These are phyloP conservation scores for Spizellomyces punctatus DNA, from an alignment of 192 early-diverging fungal species.

Conservation along the genomic window DNA sequence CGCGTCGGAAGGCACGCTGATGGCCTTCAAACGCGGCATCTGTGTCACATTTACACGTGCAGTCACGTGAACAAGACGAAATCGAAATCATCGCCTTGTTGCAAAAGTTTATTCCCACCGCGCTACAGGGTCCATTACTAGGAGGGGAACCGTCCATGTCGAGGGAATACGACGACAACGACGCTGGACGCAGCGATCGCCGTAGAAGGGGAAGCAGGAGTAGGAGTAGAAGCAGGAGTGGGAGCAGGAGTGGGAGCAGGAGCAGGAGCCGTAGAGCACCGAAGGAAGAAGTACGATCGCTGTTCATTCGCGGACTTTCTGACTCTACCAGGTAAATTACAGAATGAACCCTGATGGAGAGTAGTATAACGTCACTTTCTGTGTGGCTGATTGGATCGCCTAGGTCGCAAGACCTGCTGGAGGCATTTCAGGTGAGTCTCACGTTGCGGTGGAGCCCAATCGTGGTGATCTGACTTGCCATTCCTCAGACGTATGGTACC, in stretches of 20 bases:
- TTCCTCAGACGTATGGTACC: conserved; percentile 41
- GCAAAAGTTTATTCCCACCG: too few relatives aligned
- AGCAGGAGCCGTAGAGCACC: background rate
- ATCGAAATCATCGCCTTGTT: too few relatives aligned
- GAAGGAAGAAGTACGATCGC: conserved; percentile 31
- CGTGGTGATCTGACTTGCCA: conserved; percentile 5
- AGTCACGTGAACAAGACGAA: too few relatives aligned
- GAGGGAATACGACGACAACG: background rate
- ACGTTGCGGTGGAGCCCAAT: background rate
- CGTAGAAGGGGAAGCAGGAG: background rate
- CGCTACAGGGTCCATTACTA: background rate
- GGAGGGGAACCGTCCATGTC: background rate
- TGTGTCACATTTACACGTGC: too few relatives aligned
- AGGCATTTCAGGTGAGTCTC: conserved; percentile 32
- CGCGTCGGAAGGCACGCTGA: too few relatives aligned
- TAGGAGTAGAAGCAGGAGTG: background rate
- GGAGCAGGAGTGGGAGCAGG: background rate
- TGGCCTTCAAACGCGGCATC: too few relatives aligned
- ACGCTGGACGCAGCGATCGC: background rate
- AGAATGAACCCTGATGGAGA: too few relatives aligned
- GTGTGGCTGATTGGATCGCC: too few relatives aligned
- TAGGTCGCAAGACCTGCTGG: conserved; percentile 42
- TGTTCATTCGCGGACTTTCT: conserved; percentile 47
- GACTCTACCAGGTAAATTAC: conserved; percentile 36
- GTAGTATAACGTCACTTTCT: too few relatives aligned